Evolutionary conservation across 2,329 filamentous ascomycete genomes (phyloP), one percentile per base, ranked within the genome.

Genomic region (Colletotrichum costaricense): DNA sequence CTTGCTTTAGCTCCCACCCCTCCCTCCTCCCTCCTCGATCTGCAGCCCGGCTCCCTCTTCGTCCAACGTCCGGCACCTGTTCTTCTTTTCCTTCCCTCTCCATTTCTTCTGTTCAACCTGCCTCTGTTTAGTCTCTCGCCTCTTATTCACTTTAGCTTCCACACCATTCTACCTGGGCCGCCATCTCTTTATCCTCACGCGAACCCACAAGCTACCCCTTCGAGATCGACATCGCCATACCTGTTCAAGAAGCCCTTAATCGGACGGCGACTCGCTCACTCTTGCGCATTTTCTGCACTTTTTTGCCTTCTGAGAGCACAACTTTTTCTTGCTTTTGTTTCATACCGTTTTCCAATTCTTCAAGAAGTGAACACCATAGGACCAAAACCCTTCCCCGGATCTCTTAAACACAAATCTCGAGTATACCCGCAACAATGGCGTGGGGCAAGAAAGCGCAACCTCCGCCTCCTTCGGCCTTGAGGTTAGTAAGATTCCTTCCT

Each of bases 371-470:
- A 19, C 42, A 46, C 14, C 19, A 49, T 9, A 49, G 19, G 19
- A 49, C 11, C 24, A 30, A 22, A 22, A 9, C 5, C 9, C 11
- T 4, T 28, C n/a, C 19, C 19, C 30, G 24, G 58, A 42, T 22
- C 7, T 14, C 22, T 16, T 19, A 19, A 30, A 22, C 33, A 24
- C 28, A 16, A 24, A 30, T 52, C 22, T 6, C 5, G n/a, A 8
- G 24, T 52, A 35, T 4, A 71, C 28, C 28, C 60, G 46, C 62
- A 58, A 63, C 11, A 30, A 74, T 74, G 72, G 72, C 68, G 22
- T 74, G 72, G 72, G 72, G 72, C 30, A 74, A 72, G 57, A 74
- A 72, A 67, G 46, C 46, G 28, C 62, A 59, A 16, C 68, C 71
- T 57, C 38, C 71, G 4, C 62, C 65, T 22, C 63, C 72, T 46